Conservation (phyloP, 192 early-diverging fungal species). For the Phycomyces nitens region DNA sequence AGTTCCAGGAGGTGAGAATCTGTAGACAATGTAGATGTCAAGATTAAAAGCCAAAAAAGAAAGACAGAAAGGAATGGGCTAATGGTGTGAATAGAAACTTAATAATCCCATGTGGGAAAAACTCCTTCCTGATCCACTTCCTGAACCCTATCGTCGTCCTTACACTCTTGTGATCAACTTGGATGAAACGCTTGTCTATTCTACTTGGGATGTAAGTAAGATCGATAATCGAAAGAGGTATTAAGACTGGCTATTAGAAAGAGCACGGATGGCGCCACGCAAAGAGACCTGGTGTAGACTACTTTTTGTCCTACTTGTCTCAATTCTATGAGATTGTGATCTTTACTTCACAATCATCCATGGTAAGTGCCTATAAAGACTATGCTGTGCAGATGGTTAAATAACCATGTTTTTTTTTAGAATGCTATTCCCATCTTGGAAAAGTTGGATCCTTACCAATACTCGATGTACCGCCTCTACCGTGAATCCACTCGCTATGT, state of each 20-base stretch:
- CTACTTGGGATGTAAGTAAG: constrained; percentile 83
- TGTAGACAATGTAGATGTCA: constrained; percentile 22
- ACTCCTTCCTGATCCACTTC: constrained; percentile 87
- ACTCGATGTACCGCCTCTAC: constrained; percentile 83
- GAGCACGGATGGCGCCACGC: constrained; percentile 96
- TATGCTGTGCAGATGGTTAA: neutral
- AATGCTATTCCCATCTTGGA: constrained; percentile 82
- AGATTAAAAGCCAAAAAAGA: constrained; percentile 19
- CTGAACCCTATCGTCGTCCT: constrained; percentile 79
- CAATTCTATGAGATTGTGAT: constrained; percentile 95
- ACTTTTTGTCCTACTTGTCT: constrained; percentile 87
- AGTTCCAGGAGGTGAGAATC: constrained; percentile 28
- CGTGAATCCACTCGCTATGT: constrained; percentile 87
- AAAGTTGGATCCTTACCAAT: constrained; percentile 87
- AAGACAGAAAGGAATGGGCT: neutral
- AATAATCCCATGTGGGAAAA: constrained; percentile 77
- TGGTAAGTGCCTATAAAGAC: constrained; percentile 49
- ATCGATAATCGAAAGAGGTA: neutral
- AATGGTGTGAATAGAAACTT: constrained; percentile 29
- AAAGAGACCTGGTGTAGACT: constrained; percentile 93
- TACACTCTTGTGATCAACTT: constrained; percentile 95
- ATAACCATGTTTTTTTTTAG: constrained; percentile 28
- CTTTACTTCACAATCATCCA: constrained; percentile 83
- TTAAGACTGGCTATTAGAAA: constrained; percentile 54
- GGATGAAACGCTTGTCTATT: constrained; percentile 89